A percentile compares a stretch with the other conserved stretches of the same genome.
phyloP scores from a whole-genome alignment of 192 early-diverging fungal species.

The Coemansia sp. region DNA sequence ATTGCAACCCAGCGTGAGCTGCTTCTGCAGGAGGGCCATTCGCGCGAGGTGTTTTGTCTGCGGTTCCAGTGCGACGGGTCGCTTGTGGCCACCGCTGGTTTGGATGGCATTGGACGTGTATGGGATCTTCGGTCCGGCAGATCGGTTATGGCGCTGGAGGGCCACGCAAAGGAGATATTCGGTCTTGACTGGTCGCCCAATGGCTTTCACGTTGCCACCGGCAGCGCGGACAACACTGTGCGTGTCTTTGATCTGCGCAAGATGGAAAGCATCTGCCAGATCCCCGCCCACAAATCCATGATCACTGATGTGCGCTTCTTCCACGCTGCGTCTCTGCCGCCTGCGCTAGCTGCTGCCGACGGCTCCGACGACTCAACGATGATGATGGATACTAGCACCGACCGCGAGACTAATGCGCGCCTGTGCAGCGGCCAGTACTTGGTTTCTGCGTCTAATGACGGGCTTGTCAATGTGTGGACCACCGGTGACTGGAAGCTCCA shows the following conservation, averaged over 20 bases:
- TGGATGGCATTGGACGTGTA: slow-evolving; percentile 90
- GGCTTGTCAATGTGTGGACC: slow-evolving; percentile 90
- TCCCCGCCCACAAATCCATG: slow-evolving; percentile 91
- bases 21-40: slow-evolving; percentile 92
- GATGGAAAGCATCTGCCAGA: slow-evolving; percentile 71
- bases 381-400: slow-evolving; percentile 26
- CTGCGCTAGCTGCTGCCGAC: neutral
- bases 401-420: slow-evolving; percentile 17
- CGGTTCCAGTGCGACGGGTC: slow-evolving; percentile 92
- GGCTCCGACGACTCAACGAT: slow-evolving; percentile 30
- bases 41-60: slow-evolving; percentile 89
- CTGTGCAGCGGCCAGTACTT: slow-evolving; percentile 74
- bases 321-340: slow-evolving; percentile 23
- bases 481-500: slow-evolving; percentile 92
- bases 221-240: slow-evolving; percentile 88
- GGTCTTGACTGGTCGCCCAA: slow-evolving; percentile 91
- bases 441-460: slow-evolving; percentile 83
- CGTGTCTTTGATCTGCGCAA: slow-evolving; percentile 92
- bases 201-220: slow-evolving; percentile 89
- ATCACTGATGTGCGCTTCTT: slow-evolving; percentile 81
- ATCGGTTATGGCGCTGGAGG: slow-evolving; percentile 83
- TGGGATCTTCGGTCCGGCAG: slow-evolving; percentile 96
- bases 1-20: slow-evolving; percentile 73
- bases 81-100: slow-evolving; percentile 83
- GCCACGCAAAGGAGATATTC: slow-evolving; percentile 90